A percentile compares a stretch with the other conserved stretches of the same genome.
These are phyloP conservation scores for Nidularia pulvinata DNA, from an alignment of 768 basidiomycete species.

Conservation along the genomic window DNA sequence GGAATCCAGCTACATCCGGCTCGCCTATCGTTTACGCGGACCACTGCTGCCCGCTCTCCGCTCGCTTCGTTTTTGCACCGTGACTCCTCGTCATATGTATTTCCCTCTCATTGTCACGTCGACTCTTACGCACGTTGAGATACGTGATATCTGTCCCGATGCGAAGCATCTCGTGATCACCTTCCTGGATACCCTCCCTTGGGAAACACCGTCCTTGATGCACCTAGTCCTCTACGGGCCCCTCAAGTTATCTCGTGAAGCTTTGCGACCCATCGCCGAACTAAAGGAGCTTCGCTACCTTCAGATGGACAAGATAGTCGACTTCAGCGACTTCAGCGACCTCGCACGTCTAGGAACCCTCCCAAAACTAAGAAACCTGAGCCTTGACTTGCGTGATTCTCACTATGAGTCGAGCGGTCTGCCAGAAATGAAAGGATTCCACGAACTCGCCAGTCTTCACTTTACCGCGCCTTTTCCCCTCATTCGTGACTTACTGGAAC, in stretches of 20 bases:
- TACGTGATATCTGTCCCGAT: not conserved
- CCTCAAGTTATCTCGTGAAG: not conserved
- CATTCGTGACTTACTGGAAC: too few relatives aligned
- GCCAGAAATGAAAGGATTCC: too few relatives aligned
- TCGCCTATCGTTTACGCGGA: not conserved
- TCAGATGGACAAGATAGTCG: not conserved
- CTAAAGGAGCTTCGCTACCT: not conserved
- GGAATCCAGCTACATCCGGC: not conserved
- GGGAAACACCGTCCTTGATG: not conserved
- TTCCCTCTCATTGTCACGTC: not conserved
- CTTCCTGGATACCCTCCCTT: not conserved
- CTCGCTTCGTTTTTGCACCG: not conserved
- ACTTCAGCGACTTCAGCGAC: not conserved
- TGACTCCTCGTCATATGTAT: not conserved
- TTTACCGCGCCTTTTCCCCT: too few relatives aligned
- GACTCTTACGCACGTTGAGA: not conserved
- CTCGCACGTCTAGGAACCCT: not conserved
- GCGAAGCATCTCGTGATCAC: not conserved
- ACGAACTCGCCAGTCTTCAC: too few relatives aligned
- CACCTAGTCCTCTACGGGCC: not conserved
- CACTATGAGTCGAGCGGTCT: too few relatives aligned
- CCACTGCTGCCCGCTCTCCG: not conserved
- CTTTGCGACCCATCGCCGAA: not conserved
- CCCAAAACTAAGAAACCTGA: not conserved
- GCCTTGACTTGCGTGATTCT: too few relatives aligned